Conservation (phyloP, 1,284 basidiomycete genomes). For the Cutaneotrichosporon sp. region DNA sequence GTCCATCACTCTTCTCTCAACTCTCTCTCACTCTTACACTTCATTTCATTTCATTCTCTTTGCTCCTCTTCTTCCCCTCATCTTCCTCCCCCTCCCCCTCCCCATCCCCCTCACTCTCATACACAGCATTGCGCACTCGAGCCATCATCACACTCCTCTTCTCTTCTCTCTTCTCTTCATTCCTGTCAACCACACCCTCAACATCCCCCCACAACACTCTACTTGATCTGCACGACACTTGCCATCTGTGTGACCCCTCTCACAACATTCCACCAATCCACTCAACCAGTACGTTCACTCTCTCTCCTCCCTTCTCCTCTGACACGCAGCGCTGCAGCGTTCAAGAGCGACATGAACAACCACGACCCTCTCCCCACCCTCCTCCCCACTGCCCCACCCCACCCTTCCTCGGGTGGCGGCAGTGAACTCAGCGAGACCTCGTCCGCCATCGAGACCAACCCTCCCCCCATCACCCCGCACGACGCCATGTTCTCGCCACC, state of each 20-base stretch:
- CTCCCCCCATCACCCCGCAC: slow-evolving; percentile 4
- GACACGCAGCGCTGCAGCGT: not conserved
- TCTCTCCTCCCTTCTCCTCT: not conserved
- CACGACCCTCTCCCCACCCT: slow-evolving; percentile 3
- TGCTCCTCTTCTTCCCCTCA: not conserved
- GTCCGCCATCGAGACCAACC: not conserved
- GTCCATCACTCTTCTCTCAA: not conserved
- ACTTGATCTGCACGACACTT: too few species aligned
- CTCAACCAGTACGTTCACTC: not conserved
- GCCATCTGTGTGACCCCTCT: not conserved
- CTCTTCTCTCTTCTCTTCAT: not conserved
- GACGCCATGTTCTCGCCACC: not conserved
- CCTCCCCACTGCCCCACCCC: slow-evolving; percentile 11
- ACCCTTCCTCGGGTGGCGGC: not conserved
- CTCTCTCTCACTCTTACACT: not conserved
- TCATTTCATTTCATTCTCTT: too few species aligned
- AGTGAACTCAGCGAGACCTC: not conserved
- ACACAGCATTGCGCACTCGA: too few species aligned
- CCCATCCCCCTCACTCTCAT: too few species aligned
- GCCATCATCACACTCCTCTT: too few species aligned
- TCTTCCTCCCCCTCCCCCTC: too few species aligned
- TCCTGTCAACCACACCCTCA: not conserved
- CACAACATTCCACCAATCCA: too few species aligned
- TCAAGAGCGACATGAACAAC: not conserved
- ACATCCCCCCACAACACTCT: not conserved